These are phyloP conservation scores for Pleurotus sapidus DNA, from an alignment of 768 basidiomycete genomes.

Conservation along the genomic window DNA sequence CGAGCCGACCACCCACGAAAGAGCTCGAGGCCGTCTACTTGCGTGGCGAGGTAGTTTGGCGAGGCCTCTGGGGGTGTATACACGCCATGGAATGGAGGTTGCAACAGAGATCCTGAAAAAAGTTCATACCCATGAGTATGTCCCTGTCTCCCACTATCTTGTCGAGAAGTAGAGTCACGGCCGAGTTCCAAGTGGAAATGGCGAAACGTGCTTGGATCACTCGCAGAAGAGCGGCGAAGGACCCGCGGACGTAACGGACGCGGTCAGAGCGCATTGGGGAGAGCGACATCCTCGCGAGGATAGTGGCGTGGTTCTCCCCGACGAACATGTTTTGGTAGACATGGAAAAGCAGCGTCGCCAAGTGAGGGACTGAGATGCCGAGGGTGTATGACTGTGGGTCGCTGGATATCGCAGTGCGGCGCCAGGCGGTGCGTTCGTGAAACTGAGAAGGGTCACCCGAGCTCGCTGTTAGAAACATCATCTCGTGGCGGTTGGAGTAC, in stretches of 20 bases:
- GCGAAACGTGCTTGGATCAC: conserved; percentile 20
- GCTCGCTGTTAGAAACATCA: conserved; percentile 11
- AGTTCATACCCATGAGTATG: conserved; percentile 25
- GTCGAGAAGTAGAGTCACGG: conserved; percentile 26
- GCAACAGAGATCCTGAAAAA: conserved; percentile 36
- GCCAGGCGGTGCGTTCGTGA: conserved; percentile 37
- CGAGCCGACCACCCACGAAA: conserved; percentile 31
- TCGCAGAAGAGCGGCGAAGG: conserved; percentile 27
- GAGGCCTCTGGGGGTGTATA: conserved; percentile 12
- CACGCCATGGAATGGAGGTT: conserved; percentile 31
- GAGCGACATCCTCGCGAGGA: conserved; percentile 9
- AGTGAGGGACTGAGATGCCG: conserved; percentile 19
- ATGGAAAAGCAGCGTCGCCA: conserved; percentile 34
- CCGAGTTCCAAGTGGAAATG: conserved; percentile 20
- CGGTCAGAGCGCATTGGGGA: conserved; percentile 5
- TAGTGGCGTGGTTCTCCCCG: conserved; percentile 23
- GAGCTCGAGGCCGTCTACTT: conserved; percentile 4
- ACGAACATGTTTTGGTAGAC: conserved; percentile 37
- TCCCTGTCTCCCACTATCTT: conserved; percentile 17
- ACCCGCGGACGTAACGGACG: conserved; percentile 29
- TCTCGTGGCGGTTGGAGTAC: conserved; percentile 33
- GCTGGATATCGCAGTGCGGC: conserved; percentile 8
- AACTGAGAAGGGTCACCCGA: conserved; percentile 19
- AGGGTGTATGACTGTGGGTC: conserved; percentile 1
- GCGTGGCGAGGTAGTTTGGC: background rate